A percentile compares a stretch with the other conserved stretches of the same genome.
These are phyloP conservation scores for Rossbeevera mucosa DNA, from an alignment of 768 basidiomycete species.

Conservation along the genomic window DNA sequence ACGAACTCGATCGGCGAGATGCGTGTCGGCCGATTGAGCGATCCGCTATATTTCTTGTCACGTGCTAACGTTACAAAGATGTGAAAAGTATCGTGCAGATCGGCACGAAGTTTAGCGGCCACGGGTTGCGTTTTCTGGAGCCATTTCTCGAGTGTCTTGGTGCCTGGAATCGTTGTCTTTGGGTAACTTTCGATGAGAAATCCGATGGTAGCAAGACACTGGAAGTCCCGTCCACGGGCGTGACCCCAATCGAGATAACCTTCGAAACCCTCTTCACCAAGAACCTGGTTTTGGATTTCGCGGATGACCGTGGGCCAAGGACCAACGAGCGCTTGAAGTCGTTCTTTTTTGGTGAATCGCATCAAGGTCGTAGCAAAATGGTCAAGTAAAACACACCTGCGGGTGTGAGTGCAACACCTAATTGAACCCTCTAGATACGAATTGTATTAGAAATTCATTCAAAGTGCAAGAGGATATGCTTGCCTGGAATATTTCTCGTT, in stretches of 20 bases:
- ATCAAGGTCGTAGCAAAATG: neutral
- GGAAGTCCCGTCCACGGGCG: slow-evolving; percentile 45
- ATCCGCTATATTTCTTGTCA: slow-evolving; percentile 28
- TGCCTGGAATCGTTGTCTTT: slow-evolving; percentile 21
- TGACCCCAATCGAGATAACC: slow-evolving; percentile 41
- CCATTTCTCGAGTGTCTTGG: slow-evolving; percentile 36
- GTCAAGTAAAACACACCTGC: slow-evolving; percentile 34
- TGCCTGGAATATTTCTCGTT: slow-evolving; percentile 65
- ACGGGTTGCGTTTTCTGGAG: slow-evolving; percentile 28
- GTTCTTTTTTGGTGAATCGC: slow-evolving; percentile 32
- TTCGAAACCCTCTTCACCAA: slow-evolving; percentile 34
- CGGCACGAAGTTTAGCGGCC: slow-evolving; percentile 22
- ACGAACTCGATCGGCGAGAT: slow-evolving; percentile 45
- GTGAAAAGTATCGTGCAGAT: slow-evolving; percentile 31
- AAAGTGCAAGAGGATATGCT: slow-evolving; percentile 5
- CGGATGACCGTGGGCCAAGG: slow-evolving; percentile 42
- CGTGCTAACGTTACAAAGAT: slow-evolving; percentile 34
- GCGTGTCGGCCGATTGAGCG: slow-evolving; percentile 33
- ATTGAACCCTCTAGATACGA: slow-evolving; percentile 42
- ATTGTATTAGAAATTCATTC: neutral
- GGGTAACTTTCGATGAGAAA: slow-evolving; percentile 32
- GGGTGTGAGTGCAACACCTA: slow-evolving; percentile 47
- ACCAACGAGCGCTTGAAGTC: slow-evolving; percentile 46
- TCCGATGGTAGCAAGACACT: slow-evolving; percentile 37
- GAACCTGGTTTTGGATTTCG: slow-evolving; percentile 34